Base-by-base conservation (phyloP, 495 filamentous ascomycete genomes). In the Aspergillus affinis region DNA sequence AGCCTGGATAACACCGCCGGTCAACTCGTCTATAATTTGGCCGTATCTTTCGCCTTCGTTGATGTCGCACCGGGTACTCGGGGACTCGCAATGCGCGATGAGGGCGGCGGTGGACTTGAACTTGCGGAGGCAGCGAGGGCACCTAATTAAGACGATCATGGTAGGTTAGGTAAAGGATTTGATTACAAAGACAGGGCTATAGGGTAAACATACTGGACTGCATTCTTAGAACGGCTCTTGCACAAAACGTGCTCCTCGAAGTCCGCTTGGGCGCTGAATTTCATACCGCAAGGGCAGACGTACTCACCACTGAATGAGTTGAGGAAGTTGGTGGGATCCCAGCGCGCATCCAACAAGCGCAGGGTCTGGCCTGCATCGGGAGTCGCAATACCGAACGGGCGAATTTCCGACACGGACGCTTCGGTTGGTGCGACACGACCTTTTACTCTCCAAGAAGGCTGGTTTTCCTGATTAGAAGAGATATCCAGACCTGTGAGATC, bases 61-160 rank as follows among this genome's bases (percentile, higher is more conserved):
- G 23, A 85, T 68, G 6, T 67, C 58, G 69, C 84, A 87, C 18
- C 71, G 73, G 10, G 61, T 61, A 20, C 55, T 72, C 1, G 70
- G 58, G 1, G 72, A 67, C 67, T 87, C 84, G 63, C 76, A 78
- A 55, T 87, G 84, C 0, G 73, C 67, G 23, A 84, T 64, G 0
- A 85, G 64, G 2, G 78, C 78, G 5, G 73, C 65, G 4, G 65
- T 70, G 6, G 67, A 73, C 9, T 72, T 67, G 75, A 82, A 84
- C 19, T 67, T 23, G 32, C 75, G 76, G 54, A 69, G 62, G 61
- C 83, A 86, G 9, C 62, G 61, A 7, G 81, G 77, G 58, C 78
- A 81, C 20, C 73, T 68, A 32, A n/a, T n/a, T n/a, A n/a, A n/a
- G n/a, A n/a, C n/a, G n/a, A n/a, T n/a, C n/a, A n/a, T n/a, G n/a